Conservation (phyloP, 805 yeast species). For the Suhomyces pyralidae region DNA sequence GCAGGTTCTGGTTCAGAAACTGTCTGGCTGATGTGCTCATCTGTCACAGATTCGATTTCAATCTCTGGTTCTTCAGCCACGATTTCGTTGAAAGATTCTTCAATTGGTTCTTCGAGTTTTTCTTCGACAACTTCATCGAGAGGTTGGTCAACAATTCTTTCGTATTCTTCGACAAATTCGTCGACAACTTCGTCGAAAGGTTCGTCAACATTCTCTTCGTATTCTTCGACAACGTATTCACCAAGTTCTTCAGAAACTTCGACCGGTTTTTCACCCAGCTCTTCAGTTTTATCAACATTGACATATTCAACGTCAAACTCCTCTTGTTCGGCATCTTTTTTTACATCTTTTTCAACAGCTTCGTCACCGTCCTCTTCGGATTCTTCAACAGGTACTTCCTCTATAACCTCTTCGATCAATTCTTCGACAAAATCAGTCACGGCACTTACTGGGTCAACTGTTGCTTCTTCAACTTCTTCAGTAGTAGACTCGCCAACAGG, state of each 20-base stretch:
- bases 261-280: neutral
- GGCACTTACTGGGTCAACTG: neutral
- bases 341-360: neutral
- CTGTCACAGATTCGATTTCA: neutral
- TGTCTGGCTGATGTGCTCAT: neutral
- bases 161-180: too few species aligned
- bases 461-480: conserved; percentile 4
- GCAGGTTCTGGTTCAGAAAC: neutral
- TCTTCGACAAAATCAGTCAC: neutral
- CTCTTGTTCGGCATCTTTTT: neutral
- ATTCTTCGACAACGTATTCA: neutral
- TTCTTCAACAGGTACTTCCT: conserved; percentile 3
- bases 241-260: neutral
- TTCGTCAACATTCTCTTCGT: neutral
- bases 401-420: conserved; percentile 4
- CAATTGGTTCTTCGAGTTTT: conserved; percentile 4
- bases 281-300: neutral
- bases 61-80: neutral
- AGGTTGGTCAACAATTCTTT: too few species aligned
- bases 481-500: neutral
- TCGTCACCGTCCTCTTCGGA: neutral
- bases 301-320: neutral
- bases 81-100: neutral
- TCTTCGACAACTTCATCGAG: neutral
- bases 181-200: neutral